phyloP scores from a whole-genome alignment of 345 rosid genomes.

The Aurinia saxatilis region DNA sequence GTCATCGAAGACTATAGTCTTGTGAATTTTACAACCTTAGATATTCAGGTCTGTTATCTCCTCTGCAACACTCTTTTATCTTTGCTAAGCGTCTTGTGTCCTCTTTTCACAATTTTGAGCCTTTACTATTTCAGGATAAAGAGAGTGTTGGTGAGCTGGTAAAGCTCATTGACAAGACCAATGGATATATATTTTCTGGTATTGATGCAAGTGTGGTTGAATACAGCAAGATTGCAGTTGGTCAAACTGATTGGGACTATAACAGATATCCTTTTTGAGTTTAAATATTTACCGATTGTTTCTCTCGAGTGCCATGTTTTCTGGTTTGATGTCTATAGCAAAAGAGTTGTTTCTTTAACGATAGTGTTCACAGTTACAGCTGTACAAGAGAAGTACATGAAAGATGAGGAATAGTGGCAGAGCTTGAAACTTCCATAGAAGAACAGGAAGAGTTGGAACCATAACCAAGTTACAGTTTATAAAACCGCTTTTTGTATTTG shows the following conservation, averaged over 20 bases:
- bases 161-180: conserved; percentile 75
- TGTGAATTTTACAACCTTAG: conserved; percentile 71
- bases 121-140: conserved; percentile 51
- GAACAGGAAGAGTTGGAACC: not conserved
- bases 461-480: not conserved
- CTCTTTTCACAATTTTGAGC: not conserved
- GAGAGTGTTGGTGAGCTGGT: conserved; percentile 79
- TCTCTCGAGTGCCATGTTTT: not conserved
- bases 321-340: not conserved
- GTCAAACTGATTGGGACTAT: conserved; percentile 78
- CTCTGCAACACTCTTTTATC: no score
- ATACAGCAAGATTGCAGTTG: conserved; percentile 85
- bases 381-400: conserved; percentile 72
- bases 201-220: conserved; percentile 80
- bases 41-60: conserved; percentile 60
- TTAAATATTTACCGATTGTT: not conserved
- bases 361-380: conserved; percentile 28
- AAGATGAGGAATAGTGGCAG: conserved; percentile 22
- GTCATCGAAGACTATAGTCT: conserved; percentile 64
- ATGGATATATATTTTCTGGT: conserved; percentile 77
- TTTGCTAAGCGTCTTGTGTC: not conserved
- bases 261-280: conserved; percentile 66
- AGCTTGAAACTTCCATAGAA: not conserved
- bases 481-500: not conserved
- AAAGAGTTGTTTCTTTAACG: conserved; percentile 23